phyloP scores from a whole-genome alignment of 257 asterid genomes.

The Verbascum thapsus region DNA sequence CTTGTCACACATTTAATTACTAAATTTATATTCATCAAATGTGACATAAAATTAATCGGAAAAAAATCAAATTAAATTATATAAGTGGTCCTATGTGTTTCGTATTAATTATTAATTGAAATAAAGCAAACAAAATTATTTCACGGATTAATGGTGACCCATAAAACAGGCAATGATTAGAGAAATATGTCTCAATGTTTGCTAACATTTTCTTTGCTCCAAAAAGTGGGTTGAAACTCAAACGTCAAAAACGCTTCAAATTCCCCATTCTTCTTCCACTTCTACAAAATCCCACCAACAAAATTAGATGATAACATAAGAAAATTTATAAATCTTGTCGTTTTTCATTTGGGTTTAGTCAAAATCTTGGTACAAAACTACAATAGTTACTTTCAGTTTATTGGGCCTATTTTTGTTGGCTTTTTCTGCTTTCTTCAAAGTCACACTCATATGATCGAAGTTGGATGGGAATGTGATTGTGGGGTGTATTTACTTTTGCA shows the following conservation, averaged over 20 bases:
- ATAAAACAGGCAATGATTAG: conserved; percentile 60
- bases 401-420: conserved; percentile 30
- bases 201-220: conserved; percentile 34
- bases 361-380: conserved; percentile 49
- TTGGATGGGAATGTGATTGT: conserved; percentile 37
- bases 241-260: conserved; percentile 17
- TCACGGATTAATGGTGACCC: conserved; percentile 55
- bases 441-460: conserved; percentile 43
- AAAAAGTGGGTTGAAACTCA: conserved; percentile 15
- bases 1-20: no score
- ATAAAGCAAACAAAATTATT: conserved; percentile 11
- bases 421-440: conserved; percentile 36
- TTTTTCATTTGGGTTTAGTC: conserved; percentile 41
- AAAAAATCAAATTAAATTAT: no score
- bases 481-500: conserved; percentile 29
- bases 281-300: conserved; percentile 37
- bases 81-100: no score
- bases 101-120: no score
- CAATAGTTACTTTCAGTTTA: conserved; percentile 34
- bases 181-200: neutral
- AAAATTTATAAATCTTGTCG: no score
- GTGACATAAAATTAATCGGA: no score
- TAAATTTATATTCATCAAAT: no score
- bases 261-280: conserved; percentile 29
- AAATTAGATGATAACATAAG: no score